Evolutionary conservation across 352 stramenopile species (phyloP), one percentile per base, ranked within the genome.

Genomic region (Chrysophaeum taylorii): DNA sequence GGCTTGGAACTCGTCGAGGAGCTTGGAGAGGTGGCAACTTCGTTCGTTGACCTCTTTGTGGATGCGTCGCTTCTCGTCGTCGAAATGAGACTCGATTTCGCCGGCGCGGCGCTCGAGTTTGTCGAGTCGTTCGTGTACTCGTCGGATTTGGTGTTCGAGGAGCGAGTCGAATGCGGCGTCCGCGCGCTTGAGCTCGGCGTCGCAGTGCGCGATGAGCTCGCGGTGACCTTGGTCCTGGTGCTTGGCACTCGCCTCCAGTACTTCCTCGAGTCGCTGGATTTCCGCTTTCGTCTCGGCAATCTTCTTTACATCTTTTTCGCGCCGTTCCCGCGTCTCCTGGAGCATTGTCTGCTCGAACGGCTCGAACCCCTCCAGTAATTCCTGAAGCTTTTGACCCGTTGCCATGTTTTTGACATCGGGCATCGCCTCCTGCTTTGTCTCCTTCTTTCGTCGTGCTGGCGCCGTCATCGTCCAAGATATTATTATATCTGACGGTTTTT

Each of bases 301-400:
- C 57, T 66, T 66, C 15, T 7, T 2, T 2, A 36, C 35, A 18
- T 66, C 57, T 36, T 25, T 33, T 2, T 45, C 57, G 31, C 31
- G 33, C 14, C 57, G 9, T 36, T 45, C 23, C 31, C 14, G 33
- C 31, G 57, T 42, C 33, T 42, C 57, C 33, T 2, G 1, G 14
- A 18, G 31, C 57, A 66, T 66, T 16, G 57, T 14, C 18, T 42
- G 33, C 2, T 66, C 57, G 36, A 66, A 66, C 2, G 57, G 57
- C 57, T 16, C 5, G 57, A 66, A 66, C 12, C 57, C 57, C 9
- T 42, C 57, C 33, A 66, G 57, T 16, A 66, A 36, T 36, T 18
- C 31, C 33, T 2, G 2, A 5, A 66, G 57, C 57, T 66, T 66
- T 36, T 42, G 2, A 9, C 33, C 57, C 33, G 57, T 66, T 1